phyloP scores from a whole-genome alignment of 495 filamentous ascomycete species.

The Penicillium mononematosum region DNA sequence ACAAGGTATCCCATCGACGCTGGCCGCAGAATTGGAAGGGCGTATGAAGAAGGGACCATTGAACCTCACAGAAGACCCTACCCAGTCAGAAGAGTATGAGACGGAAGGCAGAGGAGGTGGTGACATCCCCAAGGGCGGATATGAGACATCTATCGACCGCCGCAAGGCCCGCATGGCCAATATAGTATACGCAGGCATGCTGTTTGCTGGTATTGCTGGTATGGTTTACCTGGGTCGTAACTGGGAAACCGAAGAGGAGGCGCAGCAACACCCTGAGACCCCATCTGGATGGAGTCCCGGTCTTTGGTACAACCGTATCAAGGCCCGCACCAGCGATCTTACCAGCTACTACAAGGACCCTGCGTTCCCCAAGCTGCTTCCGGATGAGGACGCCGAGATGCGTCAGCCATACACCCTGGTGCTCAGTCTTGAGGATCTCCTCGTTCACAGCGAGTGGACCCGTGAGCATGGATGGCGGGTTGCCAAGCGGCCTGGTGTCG shows the following conservation, averaged over 20 bases:
- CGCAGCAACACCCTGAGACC: constrained; percentile 60
- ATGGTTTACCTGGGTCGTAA: constrained; percentile 75
- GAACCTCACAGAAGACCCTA: constrained; percentile 59
- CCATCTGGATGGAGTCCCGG: constrained; percentile 71
- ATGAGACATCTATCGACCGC: constrained; percentile 86
- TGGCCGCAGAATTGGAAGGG: constrained; percentile 66
- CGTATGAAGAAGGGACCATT: constrained; percentile 51
- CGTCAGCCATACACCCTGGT: constrained; percentile 90
- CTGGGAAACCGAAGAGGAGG: constrained; percentile 76
- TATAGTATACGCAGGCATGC: constrained; percentile 57
- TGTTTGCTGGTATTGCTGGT: constrained; percentile 51
- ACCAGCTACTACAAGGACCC: constrained; percentile 94
- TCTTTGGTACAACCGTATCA: constrained; percentile 75
- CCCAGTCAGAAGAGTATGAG: constrained; percentile 46
- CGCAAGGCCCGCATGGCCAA: constrained; percentile 69
- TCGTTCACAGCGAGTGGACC: constrained; percentile 91
- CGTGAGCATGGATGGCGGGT: constrained; percentile 93
- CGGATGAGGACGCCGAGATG: constrained; percentile 78
- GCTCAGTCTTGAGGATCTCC: constrained; percentile 86
- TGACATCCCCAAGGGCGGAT: constrained; percentile 76
- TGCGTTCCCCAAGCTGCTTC: constrained; percentile 88
- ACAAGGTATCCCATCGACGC: constrained; percentile 85
- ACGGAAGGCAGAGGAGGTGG: constrained; percentile 49
- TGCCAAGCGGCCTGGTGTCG: constrained; percentile 90
- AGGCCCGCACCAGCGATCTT: constrained; percentile 68